Conservation (phyloP, 75 land plant species). For the Cryptomeria japonica region DNA sequence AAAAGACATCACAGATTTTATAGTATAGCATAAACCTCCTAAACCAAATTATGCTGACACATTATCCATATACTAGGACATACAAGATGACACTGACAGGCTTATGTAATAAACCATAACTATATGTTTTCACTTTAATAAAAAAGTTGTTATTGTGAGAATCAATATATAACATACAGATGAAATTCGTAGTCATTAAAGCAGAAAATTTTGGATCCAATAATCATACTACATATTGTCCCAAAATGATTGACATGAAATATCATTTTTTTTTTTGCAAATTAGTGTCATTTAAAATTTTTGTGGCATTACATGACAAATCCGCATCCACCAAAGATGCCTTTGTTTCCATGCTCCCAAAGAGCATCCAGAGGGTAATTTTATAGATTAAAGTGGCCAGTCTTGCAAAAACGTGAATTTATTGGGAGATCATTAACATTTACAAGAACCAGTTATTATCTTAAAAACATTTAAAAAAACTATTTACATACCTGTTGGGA, state of each 20-base stretch:
- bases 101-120: neutral
- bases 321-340: neutral
- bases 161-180: neutral
- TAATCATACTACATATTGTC: neutral
- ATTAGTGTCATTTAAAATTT: neutral
- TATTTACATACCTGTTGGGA: slow-evolving; percentile 49
- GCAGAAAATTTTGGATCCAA: neutral
- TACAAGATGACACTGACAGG: neutral
- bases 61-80: neutral
- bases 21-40: neutral
- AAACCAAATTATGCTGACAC: neutral
- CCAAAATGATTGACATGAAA: neutral
- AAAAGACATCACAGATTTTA: neutral
- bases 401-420: neutral
- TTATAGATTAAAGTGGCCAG: neutral
- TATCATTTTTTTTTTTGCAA: neutral
- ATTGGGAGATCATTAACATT: neutral
- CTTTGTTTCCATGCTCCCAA: neutral
- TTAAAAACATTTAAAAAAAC: neutral
- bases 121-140: neutral
- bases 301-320: neutral
- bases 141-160: neutral
- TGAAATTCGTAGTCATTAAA: neutral
- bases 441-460: neutral
- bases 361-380: too few relatives aligned